These are phyloP conservation scores for Tricholoma sp. DNA, from an alignment of 768 basidiomycete genomes.

Conservation along the genomic window DNA sequence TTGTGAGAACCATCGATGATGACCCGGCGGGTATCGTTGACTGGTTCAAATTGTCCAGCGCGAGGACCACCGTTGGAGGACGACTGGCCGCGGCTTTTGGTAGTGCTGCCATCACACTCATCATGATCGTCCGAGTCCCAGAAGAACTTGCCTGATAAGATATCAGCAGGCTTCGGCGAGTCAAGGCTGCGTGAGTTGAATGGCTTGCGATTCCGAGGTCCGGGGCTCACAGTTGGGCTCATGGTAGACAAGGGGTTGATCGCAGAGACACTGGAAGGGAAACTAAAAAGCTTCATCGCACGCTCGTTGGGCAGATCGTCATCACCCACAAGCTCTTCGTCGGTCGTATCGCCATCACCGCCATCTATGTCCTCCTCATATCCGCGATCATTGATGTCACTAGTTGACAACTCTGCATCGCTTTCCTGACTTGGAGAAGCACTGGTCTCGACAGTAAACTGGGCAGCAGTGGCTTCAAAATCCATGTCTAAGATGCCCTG, in stretches of 20 bases:
- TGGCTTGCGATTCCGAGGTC: constrained; percentile 28
- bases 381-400: constrained; percentile 37
- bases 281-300: constrained; percentile 67
- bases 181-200: constrained; percentile 23
- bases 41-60: constrained; percentile 36
- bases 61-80: constrained; percentile 27
- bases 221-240: constrained; percentile 48
- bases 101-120: constrained; percentile 26
- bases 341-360: constrained; percentile 72
- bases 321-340: constrained; percentile 78
- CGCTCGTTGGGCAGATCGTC: constrained; percentile 70
- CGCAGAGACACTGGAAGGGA: constrained; percentile 56
- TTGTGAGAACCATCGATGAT: constrained; percentile 41
- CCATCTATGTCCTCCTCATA: constrained; percentile 46
- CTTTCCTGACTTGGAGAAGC: constrained; percentile 45
- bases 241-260: constrained; percentile 78
- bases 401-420: constrained; percentile 44
- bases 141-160: constrained; percentile 56
- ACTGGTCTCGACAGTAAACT: constrained; percentile 41
- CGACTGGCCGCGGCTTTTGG: constrained; percentile 18
- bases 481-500: constrained; percentile 61
- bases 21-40: constrained; percentile 30
- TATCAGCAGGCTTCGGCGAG: constrained; percentile 62
- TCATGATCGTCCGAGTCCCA: constrained; percentile 45
- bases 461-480: constrained; percentile 60